phyloP scores from a whole-genome alignment of 2,329 filamentous ascomycete species.

The Allantophomopsis lycopodina region DNA sequence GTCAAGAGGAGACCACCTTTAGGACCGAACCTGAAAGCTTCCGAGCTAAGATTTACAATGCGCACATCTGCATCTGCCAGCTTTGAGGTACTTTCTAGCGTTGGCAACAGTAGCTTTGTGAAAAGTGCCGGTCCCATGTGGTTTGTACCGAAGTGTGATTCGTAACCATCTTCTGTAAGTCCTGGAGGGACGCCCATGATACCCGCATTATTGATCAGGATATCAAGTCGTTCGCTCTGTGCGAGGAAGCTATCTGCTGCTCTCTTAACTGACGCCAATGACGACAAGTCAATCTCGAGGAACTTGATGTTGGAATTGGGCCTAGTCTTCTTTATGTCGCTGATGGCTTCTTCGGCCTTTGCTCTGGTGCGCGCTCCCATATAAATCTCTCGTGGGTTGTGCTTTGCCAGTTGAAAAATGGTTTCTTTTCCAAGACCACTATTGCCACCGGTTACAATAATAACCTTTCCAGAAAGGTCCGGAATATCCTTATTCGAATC shows the following conservation, averaged over 20 bases:
- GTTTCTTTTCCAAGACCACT: constrained; percentile 31
- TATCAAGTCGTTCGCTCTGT: constrained; percentile 24
- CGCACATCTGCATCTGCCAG: constrained; percentile 8
- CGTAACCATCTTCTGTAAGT: constrained; percentile 30
- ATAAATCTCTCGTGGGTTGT: constrained; percentile 23
- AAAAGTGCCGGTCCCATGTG: constrained; percentile 33
- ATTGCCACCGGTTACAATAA: constrained; percentile 30
- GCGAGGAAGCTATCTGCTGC: constrained; percentile 21
- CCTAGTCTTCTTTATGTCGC: constrained; percentile 19
- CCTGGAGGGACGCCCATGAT: constrained; percentile 25
- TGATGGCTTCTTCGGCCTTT: constrained; percentile 22
- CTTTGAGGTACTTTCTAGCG: constrained; percentile 14
- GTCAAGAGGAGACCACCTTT: constrained; percentile 16
- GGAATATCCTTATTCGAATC: constrained; percentile 11
- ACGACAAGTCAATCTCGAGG: constrained; percentile 29
- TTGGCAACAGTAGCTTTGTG: constrained; percentile 22
- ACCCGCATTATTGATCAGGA: constrained; percentile 31
- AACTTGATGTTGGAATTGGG: constrained; percentile 16
- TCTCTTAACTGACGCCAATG: constrained; percentile 26
- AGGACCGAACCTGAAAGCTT: constrained; percentile 4
- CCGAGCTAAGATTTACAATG: constrained; percentile 6
- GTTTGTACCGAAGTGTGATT: constrained; percentile 33
- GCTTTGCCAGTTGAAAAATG: constrained; percentile 24
- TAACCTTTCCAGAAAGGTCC: constrained; percentile 20
- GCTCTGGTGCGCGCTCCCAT: constrained; percentile 22